These are phyloP conservation scores for Colletotrichum sp. DNA, from an alignment of 2,329 filamentous ascomycete genomes.

Conservation along the genomic window DNA sequence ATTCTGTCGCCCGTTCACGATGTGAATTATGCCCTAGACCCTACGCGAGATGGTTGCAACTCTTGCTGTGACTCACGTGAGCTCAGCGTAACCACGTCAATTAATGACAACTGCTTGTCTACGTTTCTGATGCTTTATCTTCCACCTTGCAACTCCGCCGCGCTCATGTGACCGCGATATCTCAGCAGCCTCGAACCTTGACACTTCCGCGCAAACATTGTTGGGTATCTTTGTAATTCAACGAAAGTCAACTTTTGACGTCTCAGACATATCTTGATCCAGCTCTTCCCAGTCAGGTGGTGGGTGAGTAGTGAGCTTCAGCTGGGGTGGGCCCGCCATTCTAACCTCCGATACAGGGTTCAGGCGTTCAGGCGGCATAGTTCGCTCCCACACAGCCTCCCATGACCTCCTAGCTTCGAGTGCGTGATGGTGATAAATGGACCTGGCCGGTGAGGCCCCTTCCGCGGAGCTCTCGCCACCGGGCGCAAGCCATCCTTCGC, in stretches of 20 bases:
- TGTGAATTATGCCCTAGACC: background rate
- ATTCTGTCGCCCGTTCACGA: background rate
- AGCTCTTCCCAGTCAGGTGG: background rate
- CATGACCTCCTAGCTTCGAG: background rate
- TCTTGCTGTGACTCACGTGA: background rate
- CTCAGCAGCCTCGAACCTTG: background rate
- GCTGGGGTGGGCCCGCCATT: background rate
- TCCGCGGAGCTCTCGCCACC: background rate
- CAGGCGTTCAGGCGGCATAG: background rate
- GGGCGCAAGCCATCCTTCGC: conserved; percentile 9
- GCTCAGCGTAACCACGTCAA: background rate
- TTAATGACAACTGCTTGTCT: background rate
- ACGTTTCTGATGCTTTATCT: background rate
- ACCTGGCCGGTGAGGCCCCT: background rate
- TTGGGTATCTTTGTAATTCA: background rate
- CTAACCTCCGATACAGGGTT: background rate
- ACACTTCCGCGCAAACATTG: background rate
- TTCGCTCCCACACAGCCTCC: conserved; percentile 3
- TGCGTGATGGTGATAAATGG: background rate
- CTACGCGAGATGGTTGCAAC: background rate
- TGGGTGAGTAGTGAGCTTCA: background rate
- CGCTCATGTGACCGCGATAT: background rate
- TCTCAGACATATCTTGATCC: background rate
- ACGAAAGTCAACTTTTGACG: background rate
- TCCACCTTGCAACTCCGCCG: background rate